These are phyloP conservation scores for Fusarium xylarioides DNA, from an alignment of 2,329 filamentous ascomycete genomes.

Conservation along the genomic window DNA sequence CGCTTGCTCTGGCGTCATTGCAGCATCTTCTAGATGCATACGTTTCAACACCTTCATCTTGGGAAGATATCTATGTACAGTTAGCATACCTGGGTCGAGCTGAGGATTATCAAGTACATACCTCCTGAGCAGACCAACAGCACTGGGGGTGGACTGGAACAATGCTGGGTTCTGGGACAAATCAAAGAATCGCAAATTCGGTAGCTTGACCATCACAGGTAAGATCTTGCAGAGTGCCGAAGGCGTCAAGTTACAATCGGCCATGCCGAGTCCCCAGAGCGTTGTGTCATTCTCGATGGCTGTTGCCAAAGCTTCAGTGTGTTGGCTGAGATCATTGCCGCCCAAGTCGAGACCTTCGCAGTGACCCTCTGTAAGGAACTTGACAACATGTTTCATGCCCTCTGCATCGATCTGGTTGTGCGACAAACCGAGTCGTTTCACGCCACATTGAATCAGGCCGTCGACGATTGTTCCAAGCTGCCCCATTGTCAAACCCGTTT, in stretches of 20 bases:
- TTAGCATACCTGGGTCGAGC: conserved; percentile 3
- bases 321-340: conserved; percentile 76
- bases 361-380: conserved; percentile 77
- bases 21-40: conserved; percentile 86
- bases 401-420: conserved; percentile 80
- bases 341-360: conserved; percentile 92
- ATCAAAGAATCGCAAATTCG: conserved; percentile 86
- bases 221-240: conserved; percentile 78
- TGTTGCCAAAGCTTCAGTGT: conserved; percentile 62
- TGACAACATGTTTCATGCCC: conserved; percentile 78
- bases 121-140: conserved; percentile 78
- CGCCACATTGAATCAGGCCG: conserved; percentile 79
- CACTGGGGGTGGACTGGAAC: conserved; percentile 78
- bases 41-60: conserved; percentile 81
- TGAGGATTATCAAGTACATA: conserved; percentile 52
- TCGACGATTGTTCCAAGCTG: conserved; percentile 83
- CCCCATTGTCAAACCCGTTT: conserved; percentile 76
- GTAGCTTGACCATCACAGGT: conserved; percentile 74
- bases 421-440: conserved; percentile 82
- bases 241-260: conserved; percentile 83
- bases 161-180: conserved; percentile 88
- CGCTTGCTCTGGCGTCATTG: conserved; percentile 84
- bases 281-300: conserved; percentile 63
- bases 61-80: conserved; percentile 72
- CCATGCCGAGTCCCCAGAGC: conserved; percentile 84